Conservation (phyloP, 108 stramenopile genomes). For the Bacterosira constricta region DNA sequence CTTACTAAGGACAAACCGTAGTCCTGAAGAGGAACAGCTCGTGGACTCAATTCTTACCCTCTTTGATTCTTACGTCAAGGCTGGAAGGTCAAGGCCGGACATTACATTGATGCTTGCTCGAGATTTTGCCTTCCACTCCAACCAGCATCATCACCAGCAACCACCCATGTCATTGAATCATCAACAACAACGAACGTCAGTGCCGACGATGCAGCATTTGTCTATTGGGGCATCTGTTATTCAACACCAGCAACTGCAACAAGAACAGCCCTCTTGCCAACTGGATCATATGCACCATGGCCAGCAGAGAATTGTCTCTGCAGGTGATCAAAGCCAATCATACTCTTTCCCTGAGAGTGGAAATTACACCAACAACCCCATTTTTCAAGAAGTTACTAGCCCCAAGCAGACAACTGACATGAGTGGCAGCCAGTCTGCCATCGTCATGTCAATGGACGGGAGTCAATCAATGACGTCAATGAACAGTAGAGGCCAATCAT, state of each 20-base stretch:
- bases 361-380: no score
- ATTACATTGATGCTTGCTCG: slow-evolving; percentile 69
- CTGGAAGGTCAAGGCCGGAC: slow-evolving; percentile 50
- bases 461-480: no score
- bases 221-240: not conserved
- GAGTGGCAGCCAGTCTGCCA: no score
- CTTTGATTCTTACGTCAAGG: slow-evolving; percentile 56
- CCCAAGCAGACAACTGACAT: no score
- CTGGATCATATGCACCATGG: not conserved
- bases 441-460: no score
- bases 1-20: slow-evolving; percentile 52
- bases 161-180: no score
- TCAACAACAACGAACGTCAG: not conserved
- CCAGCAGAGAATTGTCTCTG: no score
- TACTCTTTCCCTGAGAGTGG: no score
- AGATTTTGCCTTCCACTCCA: slow-evolving; percentile 60
- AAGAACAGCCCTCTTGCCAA: not conserved
- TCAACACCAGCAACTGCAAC: not conserved
- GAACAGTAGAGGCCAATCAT: no score
- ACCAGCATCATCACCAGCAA: not conserved
- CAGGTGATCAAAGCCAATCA: no score
- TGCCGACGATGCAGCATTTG: not conserved
- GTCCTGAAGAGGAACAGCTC: slow-evolving; percentile 58
- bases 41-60: slow-evolving; percentile 52
- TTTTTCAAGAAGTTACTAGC: no score